Evolutionary conservation across 2,329 filamentous ascomycete species (phyloP).

Genomic region (Simplicillium aogashimaense): DNA sequence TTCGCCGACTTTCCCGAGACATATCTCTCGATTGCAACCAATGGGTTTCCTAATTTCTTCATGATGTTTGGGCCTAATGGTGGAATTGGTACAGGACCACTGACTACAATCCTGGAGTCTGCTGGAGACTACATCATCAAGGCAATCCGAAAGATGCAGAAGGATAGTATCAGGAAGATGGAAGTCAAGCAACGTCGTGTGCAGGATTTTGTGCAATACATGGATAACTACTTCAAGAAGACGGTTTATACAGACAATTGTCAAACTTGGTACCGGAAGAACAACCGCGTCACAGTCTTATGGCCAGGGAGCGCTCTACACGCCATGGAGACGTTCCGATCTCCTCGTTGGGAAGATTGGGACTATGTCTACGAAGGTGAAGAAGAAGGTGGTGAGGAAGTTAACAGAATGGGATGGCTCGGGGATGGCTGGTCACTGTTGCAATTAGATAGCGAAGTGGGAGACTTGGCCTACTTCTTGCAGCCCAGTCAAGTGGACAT

Average conservation of each 20-base stretch:
- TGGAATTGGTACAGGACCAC: conserved; percentile 33
- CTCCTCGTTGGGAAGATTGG: conserved; percentile 35
- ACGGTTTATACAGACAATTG: conserved; percentile 38
- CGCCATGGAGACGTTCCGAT: conserved; percentile 28
- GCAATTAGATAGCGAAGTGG: not conserved
- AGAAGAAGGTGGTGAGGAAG: not conserved
- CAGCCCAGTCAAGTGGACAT: not conserved
- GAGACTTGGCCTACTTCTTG: not conserved
- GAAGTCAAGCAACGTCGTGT: conserved; percentile 31
- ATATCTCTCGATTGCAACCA: conserved; percentile 34
- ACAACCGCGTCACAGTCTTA: conserved; percentile 26
- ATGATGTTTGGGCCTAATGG: conserved; percentile 39
- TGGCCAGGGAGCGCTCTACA: conserved; percentile 35
- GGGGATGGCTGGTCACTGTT: not conserved
- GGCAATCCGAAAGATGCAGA: conserved; percentile 13
- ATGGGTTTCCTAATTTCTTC: conserved; percentile 39
- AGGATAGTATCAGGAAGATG: conserved; percentile 16
- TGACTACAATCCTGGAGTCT: conserved; percentile 36
- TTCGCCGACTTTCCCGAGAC: conserved; percentile 28
- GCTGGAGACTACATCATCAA: conserved; percentile 22
- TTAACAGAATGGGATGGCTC: not conserved
- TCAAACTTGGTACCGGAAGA: conserved; percentile 40
- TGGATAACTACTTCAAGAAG: conserved; percentile 33
- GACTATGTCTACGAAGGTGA: conserved; percentile 2
- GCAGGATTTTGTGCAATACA: conserved; percentile 34